Evolutionary conservation across 164 flowering plant species (phyloP).

Genomic region (Vitis amurensis): DNA sequence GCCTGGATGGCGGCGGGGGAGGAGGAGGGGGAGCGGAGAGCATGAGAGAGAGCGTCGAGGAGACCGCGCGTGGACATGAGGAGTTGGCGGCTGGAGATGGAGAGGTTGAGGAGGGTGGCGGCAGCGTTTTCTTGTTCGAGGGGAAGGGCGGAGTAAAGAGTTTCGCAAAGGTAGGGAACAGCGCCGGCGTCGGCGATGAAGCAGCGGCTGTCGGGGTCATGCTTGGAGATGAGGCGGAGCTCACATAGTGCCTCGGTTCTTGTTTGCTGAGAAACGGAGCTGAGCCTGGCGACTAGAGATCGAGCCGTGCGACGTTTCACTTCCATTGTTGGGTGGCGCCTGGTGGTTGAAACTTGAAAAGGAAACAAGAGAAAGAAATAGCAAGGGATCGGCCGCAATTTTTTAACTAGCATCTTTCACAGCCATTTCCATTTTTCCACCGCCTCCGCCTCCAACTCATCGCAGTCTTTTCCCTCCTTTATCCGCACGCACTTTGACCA

Average conservation of each 20-base stretch:
- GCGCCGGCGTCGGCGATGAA: slow-evolving; percentile 72
- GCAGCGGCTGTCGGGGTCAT: slow-evolving; percentile 67
- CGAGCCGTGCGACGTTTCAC: slow-evolving; percentile 55
- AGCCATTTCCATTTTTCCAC: too few species aligned
- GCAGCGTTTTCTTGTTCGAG: slow-evolving; percentile 76
- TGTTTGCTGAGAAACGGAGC: slow-evolving; percentile 71
- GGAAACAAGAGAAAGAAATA: not conserved
- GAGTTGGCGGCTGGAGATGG: slow-evolving; percentile 56
- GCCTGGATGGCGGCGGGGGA: slow-evolving; percentile 55
- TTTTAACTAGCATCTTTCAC: not conserved
- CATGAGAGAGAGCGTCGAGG: slow-evolving; percentile 81
- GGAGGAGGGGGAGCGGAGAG: slow-evolving; percentile 45
- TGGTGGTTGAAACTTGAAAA: not conserved
- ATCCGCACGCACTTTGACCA: too few species aligned
- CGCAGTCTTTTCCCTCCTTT: too few species aligned
- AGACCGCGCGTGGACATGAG: slow-evolving; percentile 78
- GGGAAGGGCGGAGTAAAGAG: slow-evolving; percentile 51
- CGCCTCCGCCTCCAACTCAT: too few species aligned
- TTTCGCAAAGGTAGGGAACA: slow-evolving; percentile 58
- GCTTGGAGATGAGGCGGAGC: slow-evolving; percentile 75
- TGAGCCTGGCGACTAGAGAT: slow-evolving; percentile 57
- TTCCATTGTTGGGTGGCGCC: slow-evolving; percentile 49
- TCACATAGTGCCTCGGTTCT: slow-evolving; percentile 66
- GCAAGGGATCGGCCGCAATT: too few species aligned
- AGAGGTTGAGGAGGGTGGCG: slow-evolving; percentile 82